Base-by-base conservation (phyloP, 179 eudicot genomes). In the Heliamphora pulchella region DNA sequence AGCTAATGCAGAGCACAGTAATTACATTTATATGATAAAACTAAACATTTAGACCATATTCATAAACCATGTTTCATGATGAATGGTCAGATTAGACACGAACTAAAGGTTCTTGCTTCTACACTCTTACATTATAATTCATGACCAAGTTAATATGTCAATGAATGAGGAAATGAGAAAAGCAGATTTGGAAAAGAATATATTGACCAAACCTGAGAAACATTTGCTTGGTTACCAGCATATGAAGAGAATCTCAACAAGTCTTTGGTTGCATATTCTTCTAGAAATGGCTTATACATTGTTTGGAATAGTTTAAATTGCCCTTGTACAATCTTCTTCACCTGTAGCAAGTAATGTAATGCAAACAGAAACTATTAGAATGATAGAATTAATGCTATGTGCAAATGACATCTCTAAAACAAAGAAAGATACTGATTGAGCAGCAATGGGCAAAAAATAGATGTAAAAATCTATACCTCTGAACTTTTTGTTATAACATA, bases 291-390 rank as follows among this genome's bases (percentile, higher is more conserved):
- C 86, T 82, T 88, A 74, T 96, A 96, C 91, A 92, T 89, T 80
- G 80, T 80, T 58, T 87, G 90, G 82, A 94, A 96, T 75, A 90
- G 85, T 74, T 87, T 83, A 82, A 87, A 94, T 81, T 94, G 98
- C 73, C 97, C 98, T 75, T 85, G 89, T 17, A 96, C 98, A 79
- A 96, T 96, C 83, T 96, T 96, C 83, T 80, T 91, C 78, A 93
- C 98, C 98, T 94, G 87, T 68, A 81, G 59, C 76, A 80, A 69
- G 68, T 31, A 65, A 77, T 67, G 77, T 67, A 53, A 46, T 51
- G 20, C 61, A 59, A 75, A 57, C 20, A 47, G 17, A 66, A 62
- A 48, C 44, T 7, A 59, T 18, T n/a, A 47, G 22, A 67, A 50
- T 22, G 1, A 9, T 44, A 13, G 59, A 13, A 67, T 8, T 10